Conservation (phyloP, 202 grass and related monocot genomes). For the Alloteropsis angusta region DNA sequence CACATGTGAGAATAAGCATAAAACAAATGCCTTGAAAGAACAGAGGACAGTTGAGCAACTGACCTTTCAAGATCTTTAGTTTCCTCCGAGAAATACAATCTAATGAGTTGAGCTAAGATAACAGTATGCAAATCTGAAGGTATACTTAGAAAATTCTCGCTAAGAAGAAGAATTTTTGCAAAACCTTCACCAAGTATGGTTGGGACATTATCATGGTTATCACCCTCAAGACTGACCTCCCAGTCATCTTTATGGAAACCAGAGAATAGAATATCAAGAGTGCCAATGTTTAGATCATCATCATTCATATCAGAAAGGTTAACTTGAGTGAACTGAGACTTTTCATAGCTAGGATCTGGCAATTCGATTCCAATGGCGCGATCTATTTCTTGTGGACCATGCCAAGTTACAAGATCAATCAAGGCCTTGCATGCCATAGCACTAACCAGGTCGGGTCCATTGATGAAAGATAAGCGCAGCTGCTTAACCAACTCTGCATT, state of each 20-base stretch:
- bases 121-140: constrained; percentile 45
- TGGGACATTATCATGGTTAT: constrained; percentile 63
- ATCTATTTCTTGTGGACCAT: constrained; percentile 75
- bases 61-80: constrained; percentile 72
- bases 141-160: constrained; percentile 65
- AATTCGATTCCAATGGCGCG: constrained; percentile 49
- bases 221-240: constrained; percentile 44
- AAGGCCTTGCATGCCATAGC: constrained; percentile 74
- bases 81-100: constrained; percentile 69
- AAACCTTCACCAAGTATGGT: constrained; percentile 83
- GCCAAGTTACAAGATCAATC: constrained; percentile 78
- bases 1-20: constrained; percentile 5
- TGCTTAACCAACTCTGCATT: constrained; percentile 58
- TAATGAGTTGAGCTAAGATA: constrained; percentile 61
- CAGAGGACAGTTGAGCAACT: constrained; percentile 20
- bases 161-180: constrained; percentile 84
- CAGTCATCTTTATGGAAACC: constrained; percentile 57
- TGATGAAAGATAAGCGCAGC: constrained; percentile 62
- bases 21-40: constrained; percentile 6
- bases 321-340: constrained; percentile 43
- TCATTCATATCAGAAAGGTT: constrained; percentile 50
- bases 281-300: constrained; percentile 48
- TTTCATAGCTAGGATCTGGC: constrained; percentile 33
- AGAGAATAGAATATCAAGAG: constrained; percentile 74
- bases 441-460: constrained; percentile 66